Evolutionary conservation across 2,329 filamentous ascomycete species (phyloP), one percentile per base, ranked within the genome.

Genomic region (Eurotiales sp.): DNA sequence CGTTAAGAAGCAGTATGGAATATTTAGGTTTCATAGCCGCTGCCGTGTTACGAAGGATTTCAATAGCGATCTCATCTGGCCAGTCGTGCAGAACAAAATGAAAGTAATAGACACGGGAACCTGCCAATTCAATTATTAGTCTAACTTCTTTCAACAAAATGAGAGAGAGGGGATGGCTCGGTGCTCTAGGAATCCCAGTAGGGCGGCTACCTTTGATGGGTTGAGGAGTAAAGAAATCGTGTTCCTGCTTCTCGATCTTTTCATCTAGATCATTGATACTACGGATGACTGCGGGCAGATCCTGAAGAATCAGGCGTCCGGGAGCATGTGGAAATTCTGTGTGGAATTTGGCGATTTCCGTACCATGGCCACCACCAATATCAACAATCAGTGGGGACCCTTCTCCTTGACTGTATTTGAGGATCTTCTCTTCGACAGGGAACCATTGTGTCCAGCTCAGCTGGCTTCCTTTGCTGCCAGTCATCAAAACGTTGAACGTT

Each of bases 211-310:
- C 72, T 51, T 75, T 72, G 6, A 79, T 56, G 0, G 71, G 73
- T 56, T 79, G 74, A 43, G 71, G 66, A 0, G 64, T 72, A 49
- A 71, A 70, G 50, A 79, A 78, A 53, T 79, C 71, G 53, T 79
- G 66, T 2, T 58, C 59, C 64, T 76, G 69, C 6, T 56, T 4
- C 51, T 64, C 52, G 25, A 68, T 58, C 19, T 12, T 17, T 4
- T n/a, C 19, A 41, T 12, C 14, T 22, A n/a, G n/a, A n/a, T n/a
- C n/a, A n/a, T n/a, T n/a, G n/a, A n/a, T n/a, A n/a, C n/a, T n/a
- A n/a, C n/a, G n/a, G n/a, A n/a, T n/a, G n/a, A n/a, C 19, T 10
- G n/a, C 12, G 19, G 71, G 67, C 5, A 75, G 62, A 52, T 81
- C 78, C 55, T 81, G 75, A 0, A 81, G 61, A 1, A 80, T 59